These are phyloP conservation scores for Tetradesmus obliquus DNA, from an alignment of 139 green algal species.

Conservation along the genomic window DNA sequence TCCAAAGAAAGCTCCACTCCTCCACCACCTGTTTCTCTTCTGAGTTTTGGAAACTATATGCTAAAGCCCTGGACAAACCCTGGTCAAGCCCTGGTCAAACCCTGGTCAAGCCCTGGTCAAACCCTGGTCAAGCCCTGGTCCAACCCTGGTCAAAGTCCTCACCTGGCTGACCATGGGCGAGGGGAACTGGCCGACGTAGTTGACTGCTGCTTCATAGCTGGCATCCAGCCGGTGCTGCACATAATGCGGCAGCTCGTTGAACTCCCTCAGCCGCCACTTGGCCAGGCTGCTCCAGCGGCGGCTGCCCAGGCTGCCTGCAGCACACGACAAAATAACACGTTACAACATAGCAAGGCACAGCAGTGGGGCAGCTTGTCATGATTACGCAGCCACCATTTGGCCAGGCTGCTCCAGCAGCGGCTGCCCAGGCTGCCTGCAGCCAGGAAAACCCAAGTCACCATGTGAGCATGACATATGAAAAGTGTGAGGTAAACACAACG, in stretches of 20 bases:
- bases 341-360: not conserved
- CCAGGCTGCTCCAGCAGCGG: constrained; percentile 80
- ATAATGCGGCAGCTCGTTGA: constrained; percentile 97
- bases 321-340: not conserved
- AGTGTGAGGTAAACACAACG: no score
- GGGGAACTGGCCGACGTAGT: constrained; percentile 95
- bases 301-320: constrained; percentile 47
- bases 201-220: constrained; percentile 78
- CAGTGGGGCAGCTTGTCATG: constrained; percentile 47
- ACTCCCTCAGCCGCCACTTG: constrained; percentile 89
- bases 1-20: no score
- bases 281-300: constrained; percentile 84
- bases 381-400: constrained; percentile 89
- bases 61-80: no score
- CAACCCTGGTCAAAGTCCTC: no score
- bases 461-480: no score
- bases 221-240: constrained; percentile 78
- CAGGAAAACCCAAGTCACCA: no score
- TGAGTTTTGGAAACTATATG: no score
- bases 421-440: constrained; percentile 42
- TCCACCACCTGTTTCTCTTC: no score
- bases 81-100: no score
- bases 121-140: not conserved
- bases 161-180: constrained; percentile 69
- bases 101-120: not conserved